phyloP scores from a whole-genome alignment of 768 basidiomycete species.

The Suillus clintonianus region DNA sequence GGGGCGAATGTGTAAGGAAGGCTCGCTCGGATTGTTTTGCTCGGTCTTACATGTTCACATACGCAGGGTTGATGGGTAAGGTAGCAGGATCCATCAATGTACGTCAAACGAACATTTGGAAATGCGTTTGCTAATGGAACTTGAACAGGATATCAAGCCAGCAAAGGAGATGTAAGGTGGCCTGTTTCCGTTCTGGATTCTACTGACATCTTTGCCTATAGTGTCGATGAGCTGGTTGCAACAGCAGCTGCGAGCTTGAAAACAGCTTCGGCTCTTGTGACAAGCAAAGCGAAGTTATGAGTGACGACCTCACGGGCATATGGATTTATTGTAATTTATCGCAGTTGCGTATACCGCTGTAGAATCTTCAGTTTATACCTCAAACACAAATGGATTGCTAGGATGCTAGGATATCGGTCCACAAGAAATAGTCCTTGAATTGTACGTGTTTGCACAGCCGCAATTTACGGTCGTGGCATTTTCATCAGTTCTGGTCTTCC shows the following conservation, averaged over 20 bases:
- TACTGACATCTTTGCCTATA: conserved; percentile 27
- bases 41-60: conserved; percentile 8
- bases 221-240: conserved; percentile 79
- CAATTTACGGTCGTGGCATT: not conserved
- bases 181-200: conserved; percentile 1
- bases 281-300: conserved; percentile 52
- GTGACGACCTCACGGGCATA: not conserved
- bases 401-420: not conserved
- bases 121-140: conserved; percentile 6
- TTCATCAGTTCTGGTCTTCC: conserved; percentile 75
- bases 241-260: conserved; percentile 65
- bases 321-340: not conserved
- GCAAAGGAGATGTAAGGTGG: conserved; percentile 78
- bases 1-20: conserved; percentile 57
- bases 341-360: not conserved
- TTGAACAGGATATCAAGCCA: conserved; percentile 69
- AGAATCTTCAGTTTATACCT: not conserved
- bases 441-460: not conserved
- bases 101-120: conserved; percentile 19
- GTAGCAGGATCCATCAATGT: conserved; percentile 73
- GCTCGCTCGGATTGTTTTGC: not conserved
- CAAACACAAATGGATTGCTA: not conserved
- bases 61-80: conserved; percentile 74
- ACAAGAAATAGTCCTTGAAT: not conserved
- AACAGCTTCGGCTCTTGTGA: conserved; percentile 42